Evolutionary conservation across 2,329 filamentous ascomycete species (phyloP).

Genomic region (Fusarium paranaense): DNA sequence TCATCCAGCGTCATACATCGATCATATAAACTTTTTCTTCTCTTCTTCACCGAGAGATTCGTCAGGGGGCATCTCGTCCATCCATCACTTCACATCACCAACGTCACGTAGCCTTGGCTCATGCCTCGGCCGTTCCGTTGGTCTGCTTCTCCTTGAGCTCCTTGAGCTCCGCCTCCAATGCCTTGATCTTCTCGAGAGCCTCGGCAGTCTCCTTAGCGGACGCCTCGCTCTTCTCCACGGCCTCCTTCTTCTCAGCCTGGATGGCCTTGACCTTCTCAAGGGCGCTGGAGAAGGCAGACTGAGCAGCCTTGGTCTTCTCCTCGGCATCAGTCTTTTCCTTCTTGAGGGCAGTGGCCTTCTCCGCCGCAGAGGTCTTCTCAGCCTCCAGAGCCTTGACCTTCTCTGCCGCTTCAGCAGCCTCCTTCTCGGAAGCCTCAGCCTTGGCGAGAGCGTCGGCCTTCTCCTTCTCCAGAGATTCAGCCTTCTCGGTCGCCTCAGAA

Average conservation of each 20-base stretch:
- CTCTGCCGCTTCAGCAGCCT: slow-evolving; percentile 26
- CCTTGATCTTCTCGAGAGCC: slow-evolving; percentile 10
- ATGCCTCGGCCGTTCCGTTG: slow-evolving; percentile 35
- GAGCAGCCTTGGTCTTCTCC: slow-evolving; percentile 33
- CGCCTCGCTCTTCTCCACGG: slow-evolving; percentile 9
- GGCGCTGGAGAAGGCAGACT: slow-evolving; percentile 22
- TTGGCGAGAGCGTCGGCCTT: slow-evolving; percentile 22
- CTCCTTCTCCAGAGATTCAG: slow-evolving; percentile 29
- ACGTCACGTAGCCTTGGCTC: slow-evolving; percentile 18
- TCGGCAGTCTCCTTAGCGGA: slow-evolving; percentile 29
- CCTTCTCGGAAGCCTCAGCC: slow-evolving; percentile 17
- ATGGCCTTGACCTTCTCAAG: slow-evolving; percentile 15
- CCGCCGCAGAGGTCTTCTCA: slow-evolving; percentile 5
- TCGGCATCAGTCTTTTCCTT: slow-evolving; percentile 19
- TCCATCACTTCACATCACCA: slow-evolving; percentile 10
- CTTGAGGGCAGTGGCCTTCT: slow-evolving; percentile 20
- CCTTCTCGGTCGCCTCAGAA: slow-evolving; percentile 15
- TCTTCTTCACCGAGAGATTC: slow-evolving; percentile 7
- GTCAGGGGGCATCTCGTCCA: background rate
- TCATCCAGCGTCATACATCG: slow-evolving; percentile 41
- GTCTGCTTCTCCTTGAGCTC: slow-evolving; percentile 33
- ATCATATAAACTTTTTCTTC: slow-evolving; percentile 32
- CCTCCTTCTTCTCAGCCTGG: slow-evolving; percentile 16
- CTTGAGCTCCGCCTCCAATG: slow-evolving; percentile 15
- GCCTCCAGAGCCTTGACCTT: slow-evolving; percentile 28